These are phyloP conservation scores for Epichloe elymi DNA, from an alignment of 2,329 filamentous ascomycete genomes.

Conservation along the genomic window DNA sequence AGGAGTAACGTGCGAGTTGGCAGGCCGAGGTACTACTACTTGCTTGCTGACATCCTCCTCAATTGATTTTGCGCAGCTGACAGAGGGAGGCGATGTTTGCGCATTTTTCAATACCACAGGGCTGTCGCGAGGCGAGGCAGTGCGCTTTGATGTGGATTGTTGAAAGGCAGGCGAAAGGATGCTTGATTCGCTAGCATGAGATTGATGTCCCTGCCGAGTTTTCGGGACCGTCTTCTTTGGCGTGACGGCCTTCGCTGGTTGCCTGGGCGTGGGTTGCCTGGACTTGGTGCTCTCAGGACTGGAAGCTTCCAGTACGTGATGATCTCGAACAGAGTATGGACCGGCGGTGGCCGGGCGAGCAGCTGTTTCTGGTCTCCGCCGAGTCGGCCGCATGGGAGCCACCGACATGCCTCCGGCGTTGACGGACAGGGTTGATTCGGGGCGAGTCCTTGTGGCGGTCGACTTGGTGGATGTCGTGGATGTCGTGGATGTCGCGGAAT, in stretches of 20 bases:
- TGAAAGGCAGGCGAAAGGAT: conserved; percentile 30
- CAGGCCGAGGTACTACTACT: conserved; percentile 36
- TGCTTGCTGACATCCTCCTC: conserved; percentile 41
- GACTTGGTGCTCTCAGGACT: conserved; percentile 35
- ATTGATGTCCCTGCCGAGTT: conserved; percentile 31
- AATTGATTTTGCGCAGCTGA: conserved; percentile 34
- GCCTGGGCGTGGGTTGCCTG: conserved; percentile 35
- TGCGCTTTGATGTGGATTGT: conserved; percentile 16
- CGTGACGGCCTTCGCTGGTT: conserved; percentile 31
- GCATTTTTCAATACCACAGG: conserved; percentile 26
- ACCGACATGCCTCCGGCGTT: conserved; percentile 47
- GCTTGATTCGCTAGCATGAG: conserved; percentile 38
- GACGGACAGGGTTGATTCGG: conserved; percentile 30
- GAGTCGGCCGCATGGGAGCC: conserved; percentile 48
- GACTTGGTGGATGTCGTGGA: conserved; percentile 18
- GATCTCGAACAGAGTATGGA: conserved; percentile 49
- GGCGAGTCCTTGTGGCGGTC: conserved; percentile 25
- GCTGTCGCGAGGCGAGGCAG: conserved; percentile 28
- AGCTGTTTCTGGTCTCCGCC: conserved; percentile 43
- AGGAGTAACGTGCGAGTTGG: conserved; percentile 23
- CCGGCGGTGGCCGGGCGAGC: conserved; percentile 51
- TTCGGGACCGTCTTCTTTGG: conserved; percentile 37
- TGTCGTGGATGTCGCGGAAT: conserved; percentile 5
- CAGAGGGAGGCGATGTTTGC: conserved; percentile 15
- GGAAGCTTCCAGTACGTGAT: conserved; percentile 20